Percentiles rank a stretch among this genome's conserved stretches.
These are phyloP conservation scores for Dioscorea cayenensis DNA, from an alignment of 116 monocot genomes.

Conservation along the genomic window DNA sequence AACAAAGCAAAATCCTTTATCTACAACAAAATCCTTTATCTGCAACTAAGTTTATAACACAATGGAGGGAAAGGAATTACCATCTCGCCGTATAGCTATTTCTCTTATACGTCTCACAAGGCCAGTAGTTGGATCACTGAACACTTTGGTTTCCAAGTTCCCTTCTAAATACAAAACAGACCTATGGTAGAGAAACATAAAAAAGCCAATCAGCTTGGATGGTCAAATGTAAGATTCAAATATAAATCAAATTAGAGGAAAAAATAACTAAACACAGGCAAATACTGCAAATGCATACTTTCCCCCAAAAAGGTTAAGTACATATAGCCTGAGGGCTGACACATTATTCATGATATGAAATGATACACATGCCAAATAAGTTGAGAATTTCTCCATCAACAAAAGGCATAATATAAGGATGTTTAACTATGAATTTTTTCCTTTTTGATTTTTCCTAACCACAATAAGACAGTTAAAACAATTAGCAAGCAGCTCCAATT, in stretches of 20 bases:
- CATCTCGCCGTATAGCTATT: conserved; percentile 71
- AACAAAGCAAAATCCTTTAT: background rate
- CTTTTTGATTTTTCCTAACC: too few species aligned
- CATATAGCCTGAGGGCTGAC: background rate
- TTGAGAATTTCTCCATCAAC: too few species aligned
- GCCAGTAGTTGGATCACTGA: conserved; percentile 78
- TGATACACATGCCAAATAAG: background rate
- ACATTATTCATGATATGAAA: background rate
- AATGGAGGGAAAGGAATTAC: conserved; percentile 19
- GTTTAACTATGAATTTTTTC: too few species aligned
- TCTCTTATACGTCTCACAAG: conserved; percentile 93
- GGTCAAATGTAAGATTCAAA: background rate
- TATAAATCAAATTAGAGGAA: background rate
- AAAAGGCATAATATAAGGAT: too few species aligned
- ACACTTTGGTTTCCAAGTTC: conserved; percentile 88
- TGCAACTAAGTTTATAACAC: too few species aligned
- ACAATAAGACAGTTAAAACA: too few species aligned
- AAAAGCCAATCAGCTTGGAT: background rate
- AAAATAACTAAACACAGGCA: background rate
- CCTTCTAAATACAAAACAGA: conserved; percentile 81
- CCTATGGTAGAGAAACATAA: conserved; percentile 19
- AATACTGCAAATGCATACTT: background rate
- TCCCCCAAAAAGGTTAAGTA: background rate
- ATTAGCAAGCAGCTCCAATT: too few species aligned
- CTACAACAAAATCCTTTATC: background rate